A percentile compares a stretch with the other conserved stretches of the same genome.
Conservation (phyloP, 1,139 yeast genomes). For the Zygosaccharomyces pseudobailii region DNA sequence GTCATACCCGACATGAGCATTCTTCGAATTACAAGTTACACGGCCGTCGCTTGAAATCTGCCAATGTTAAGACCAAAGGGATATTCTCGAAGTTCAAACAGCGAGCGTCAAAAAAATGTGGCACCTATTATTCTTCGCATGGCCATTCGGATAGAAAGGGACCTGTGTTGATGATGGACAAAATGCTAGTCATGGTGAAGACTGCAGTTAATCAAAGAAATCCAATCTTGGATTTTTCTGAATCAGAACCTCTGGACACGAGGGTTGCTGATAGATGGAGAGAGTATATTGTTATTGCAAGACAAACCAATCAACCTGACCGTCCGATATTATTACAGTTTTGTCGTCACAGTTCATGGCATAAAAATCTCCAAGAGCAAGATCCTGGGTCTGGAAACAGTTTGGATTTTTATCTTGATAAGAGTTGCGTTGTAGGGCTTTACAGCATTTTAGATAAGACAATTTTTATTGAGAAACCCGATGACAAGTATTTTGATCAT, state of each 20-base stretch:
- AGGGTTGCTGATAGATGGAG: conserved; percentile 68
- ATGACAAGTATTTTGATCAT: conserved; percentile 10
- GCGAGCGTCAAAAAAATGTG: background rate
- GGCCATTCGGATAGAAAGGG: conserved; percentile 1
- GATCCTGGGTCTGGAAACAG: conserved; percentile 7
- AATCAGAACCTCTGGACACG: conserved; percentile 48
- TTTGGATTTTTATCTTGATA: conserved; percentile 31
- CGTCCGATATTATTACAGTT: conserved; percentile 59
- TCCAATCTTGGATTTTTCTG: conserved; percentile 38
- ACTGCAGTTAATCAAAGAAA: conserved; percentile 28
- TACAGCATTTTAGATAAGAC: conserved; percentile 70
- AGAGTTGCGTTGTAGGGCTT: conserved; percentile 40
- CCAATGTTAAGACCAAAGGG: background rate
- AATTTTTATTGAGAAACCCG: conserved; percentile 47
- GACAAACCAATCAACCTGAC: conserved; percentile 48
- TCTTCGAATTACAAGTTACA: background rate
- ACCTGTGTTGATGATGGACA: conserved; percentile 52
- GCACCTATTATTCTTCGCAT: background rate
- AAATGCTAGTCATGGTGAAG: conserved; percentile 60
- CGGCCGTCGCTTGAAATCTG: background rate
- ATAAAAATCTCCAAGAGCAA: conserved; percentile 4
- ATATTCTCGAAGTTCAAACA: background rate
- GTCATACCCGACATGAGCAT: background rate
- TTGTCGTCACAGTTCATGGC: conserved; percentile 30
- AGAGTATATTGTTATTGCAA: conserved; percentile 63